Base-by-base conservation (phyloP, 495 filamentous ascomycete species). In the Aspergillus taichungensis region DNA sequence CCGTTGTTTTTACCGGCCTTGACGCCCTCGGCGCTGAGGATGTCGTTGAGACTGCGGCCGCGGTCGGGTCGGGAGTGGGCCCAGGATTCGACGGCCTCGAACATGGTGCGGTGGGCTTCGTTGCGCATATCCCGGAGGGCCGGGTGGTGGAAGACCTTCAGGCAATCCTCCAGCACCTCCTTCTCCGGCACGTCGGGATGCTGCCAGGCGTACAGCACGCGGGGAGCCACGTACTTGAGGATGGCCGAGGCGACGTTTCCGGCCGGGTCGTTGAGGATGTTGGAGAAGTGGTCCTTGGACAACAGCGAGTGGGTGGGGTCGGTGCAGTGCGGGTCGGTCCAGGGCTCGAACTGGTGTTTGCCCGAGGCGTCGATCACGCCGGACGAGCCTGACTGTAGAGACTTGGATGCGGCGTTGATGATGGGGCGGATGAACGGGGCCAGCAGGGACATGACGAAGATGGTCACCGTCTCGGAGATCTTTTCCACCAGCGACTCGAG, bases 281-380 rank as follows among this genome's bases (percentile, higher is more conserved):
- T 95, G 50, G 85, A 85, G 56, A 97, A 97, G 60, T 98, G 92
- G 55, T 98, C 92, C 66, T 97, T 96, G 46, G 87, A 90, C 6
- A 97, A 77, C 66, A 97, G 79, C 8, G 86, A 92, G 70, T 96
- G 92, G 3, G 92, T 98, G 6, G 92, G 92, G 61, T 97, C 84
- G 10, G 85, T 84, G 71, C 85, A 92, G 39, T 76, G 69, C 6
- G 85, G 79, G 61, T 95, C 83, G 6, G 80, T 86, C 92, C 92
- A 96, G 8, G 87, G 86, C 57, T 91, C 89, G 47, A 83, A 87
- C 66, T 97, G 92, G 54, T 88, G 85, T 30, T 85, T 78, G 11
- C 84, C 87, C 37, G 84, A 87, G 18, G 89, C 77, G 50, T 77
- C 78, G 38, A 98, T 80, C 37, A 97, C 81, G 4, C 78, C 71